phyloP scores from a whole-genome alignment of 148 eudicot species.

The Salicornia ramosissima region DNA sequence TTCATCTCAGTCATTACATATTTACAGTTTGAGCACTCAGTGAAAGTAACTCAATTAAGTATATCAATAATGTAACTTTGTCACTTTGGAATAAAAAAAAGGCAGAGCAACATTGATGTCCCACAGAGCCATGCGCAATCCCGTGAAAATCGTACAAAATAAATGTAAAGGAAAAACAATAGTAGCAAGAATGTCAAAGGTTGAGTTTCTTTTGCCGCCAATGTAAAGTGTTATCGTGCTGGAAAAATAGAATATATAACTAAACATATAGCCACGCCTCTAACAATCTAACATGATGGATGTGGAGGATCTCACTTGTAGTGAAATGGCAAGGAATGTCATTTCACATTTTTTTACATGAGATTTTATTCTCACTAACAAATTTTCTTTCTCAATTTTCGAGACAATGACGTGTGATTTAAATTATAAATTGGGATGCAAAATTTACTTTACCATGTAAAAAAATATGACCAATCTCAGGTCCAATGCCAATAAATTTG shows the following conservation, averaged over 20 bases:
- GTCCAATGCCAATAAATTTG: too few species aligned
- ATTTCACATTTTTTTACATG: too few species aligned
- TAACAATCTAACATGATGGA: too few species aligned
- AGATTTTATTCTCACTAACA: too few species aligned
- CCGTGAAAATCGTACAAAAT: neutral
- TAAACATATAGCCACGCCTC: neutral
- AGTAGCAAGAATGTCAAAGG: conserved; percentile 13
- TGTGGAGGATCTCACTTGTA: too few species aligned
- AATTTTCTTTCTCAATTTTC: too few species aligned
- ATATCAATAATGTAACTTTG: neutral
- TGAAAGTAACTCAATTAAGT: neutral
- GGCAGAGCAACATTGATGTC: conserved; percentile 15
- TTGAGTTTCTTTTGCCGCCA: conserved; percentile 13
- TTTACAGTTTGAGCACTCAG: neutral
- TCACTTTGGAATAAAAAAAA: conserved; percentile 11
- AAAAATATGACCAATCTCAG: too few species aligned
- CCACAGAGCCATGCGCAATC: conserved; percentile 21
- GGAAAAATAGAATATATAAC: conserved; percentile 4
- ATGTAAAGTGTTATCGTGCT: conserved; percentile 5
- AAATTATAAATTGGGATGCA: too few species aligned
- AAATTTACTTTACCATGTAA: too few species aligned
- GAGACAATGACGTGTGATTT: too few species aligned
- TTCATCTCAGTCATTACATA: neutral
- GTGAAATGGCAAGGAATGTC: too few species aligned
- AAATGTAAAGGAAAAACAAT: neutral